Evolutionary conservation across 208 protist genomes (phyloP).

Genomic region (Crithidia sp.): DNA sequence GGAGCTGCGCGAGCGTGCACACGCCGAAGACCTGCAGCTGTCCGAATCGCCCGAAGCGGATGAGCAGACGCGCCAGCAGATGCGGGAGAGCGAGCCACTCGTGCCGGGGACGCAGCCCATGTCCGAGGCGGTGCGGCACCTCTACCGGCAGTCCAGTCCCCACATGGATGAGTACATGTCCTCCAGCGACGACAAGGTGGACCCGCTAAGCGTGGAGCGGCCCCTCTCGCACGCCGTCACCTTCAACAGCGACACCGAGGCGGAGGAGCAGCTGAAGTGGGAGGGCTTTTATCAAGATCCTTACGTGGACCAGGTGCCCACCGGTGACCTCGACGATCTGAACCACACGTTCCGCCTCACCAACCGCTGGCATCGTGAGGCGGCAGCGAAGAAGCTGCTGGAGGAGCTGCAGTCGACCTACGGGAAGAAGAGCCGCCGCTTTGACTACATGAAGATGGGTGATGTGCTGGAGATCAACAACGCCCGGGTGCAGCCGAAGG

Average conservation of each 20-base stretch:
- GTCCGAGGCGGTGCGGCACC: conserved; percentile 39
- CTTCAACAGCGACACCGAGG: conserved; percentile 90
- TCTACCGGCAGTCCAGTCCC: conserved; percentile 66
- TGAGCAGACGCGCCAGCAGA: conserved; percentile 14
- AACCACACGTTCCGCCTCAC: conserved; percentile 80
- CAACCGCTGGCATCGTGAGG: conserved; percentile 92
- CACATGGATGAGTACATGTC: conserved; percentile 89
- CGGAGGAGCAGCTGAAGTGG: conserved; percentile 87
- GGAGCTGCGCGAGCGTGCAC: conserved; percentile 43
- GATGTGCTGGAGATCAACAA: conserved; percentile 93
- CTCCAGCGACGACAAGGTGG: conserved; percentile 61
- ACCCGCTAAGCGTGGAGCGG: conserved; percentile 82
- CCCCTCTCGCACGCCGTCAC: conserved; percentile 81
- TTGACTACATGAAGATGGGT: conserved; percentile 92
- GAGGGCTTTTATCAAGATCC: conserved; percentile 90
- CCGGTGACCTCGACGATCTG: conserved; percentile 83
- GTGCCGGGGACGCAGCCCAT: conserved; percentile 28
- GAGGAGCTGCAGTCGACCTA: conserved; percentile 84
- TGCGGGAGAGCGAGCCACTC: conserved; percentile 13
- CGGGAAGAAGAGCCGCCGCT: conserved; percentile 78
- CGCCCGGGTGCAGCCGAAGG: conserved; percentile 87
- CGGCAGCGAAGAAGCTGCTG: conserved; percentile 86
- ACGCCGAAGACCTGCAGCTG: conserved; percentile 66
- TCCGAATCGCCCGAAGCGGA: conserved; percentile 5
- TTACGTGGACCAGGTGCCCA: conserved; percentile 84